Percentiles rank a stretch among this genome's conserved stretches.
These are phyloP conservation scores for Thalia dealbata DNA, from an alignment of 176 grass and related monocot genomes.

Conservation along the genomic window DNA sequence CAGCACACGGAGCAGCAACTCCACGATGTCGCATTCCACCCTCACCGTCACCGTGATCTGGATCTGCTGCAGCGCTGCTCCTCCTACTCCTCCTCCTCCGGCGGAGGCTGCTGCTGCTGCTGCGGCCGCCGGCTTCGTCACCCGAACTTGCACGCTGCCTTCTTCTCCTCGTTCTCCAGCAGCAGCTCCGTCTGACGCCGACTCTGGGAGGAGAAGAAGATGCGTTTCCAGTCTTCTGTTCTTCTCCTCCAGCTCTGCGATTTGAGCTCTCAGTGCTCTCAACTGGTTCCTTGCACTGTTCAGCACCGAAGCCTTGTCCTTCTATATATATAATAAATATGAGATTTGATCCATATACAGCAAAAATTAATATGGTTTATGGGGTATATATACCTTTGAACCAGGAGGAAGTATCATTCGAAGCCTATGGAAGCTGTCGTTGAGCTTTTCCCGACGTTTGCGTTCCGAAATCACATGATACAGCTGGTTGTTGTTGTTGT, in stretches of 20 bases:
- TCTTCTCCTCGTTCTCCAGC: background rate
- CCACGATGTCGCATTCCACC: conserved; percentile 62
- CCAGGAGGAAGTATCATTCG: conserved; percentile 56
- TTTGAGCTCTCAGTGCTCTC: conserved; percentile 46
- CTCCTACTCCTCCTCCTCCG: background rate
- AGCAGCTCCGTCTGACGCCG: too few relatives aligned
- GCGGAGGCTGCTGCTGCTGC: background rate
- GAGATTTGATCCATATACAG: background rate
- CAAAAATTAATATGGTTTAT: too few relatives aligned
- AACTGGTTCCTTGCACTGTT: conserved; percentile 53
- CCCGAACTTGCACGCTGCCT: conserved; percentile 39
- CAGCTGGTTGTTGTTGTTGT: conserved; percentile 40
- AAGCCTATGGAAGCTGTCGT: conserved; percentile 56
- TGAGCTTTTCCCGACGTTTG: conserved; percentile 77
- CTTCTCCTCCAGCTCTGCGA: conserved; percentile 71
- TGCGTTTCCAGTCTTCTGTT: conserved; percentile 56
- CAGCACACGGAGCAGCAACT: conserved; percentile 61
- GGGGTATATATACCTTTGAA: conserved; percentile 38
- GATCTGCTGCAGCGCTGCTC: conserved; percentile 28
- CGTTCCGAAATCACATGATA: conserved; percentile 93
- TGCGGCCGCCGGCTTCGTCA: conserved; percentile 15
- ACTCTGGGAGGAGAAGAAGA: too few relatives aligned
- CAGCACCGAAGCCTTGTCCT: conserved; percentile 89
- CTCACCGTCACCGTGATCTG: conserved; percentile 57
- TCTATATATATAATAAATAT: conserved; percentile 27